A percentile compares a stretch with the other conserved stretches of the same genome.
Conservation (phyloP, 345 rosid species). For the Carallia brachiata region DNA sequence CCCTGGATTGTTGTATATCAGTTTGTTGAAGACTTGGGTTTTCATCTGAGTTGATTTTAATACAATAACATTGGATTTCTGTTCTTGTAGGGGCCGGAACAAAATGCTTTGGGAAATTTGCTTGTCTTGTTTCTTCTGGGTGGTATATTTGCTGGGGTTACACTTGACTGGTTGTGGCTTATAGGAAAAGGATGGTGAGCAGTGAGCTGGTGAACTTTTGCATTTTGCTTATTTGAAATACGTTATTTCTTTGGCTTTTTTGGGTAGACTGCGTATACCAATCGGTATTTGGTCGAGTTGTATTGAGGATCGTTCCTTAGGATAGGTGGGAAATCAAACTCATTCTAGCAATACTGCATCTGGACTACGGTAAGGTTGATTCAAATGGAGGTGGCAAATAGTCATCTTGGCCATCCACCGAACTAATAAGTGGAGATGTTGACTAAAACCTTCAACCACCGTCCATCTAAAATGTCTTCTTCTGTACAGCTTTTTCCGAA, state of each 20-base stretch:
- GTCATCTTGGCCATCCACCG: not conserved
- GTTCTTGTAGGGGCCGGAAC: constrained; percentile 57
- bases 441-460: constrained; percentile 27
- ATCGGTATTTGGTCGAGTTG: too few relatives aligned
- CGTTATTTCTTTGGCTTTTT: too few relatives aligned
- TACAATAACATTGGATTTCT: not conserved
- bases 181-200: constrained; percentile 65
- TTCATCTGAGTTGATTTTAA: not conserved
- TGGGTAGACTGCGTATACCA: too few relatives aligned
- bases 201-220: constrained; percentile 30
- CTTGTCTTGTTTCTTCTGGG: constrained; percentile 52
- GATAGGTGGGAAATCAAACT: too few relatives aligned
- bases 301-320: too few relatives aligned
- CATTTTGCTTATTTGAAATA: not conserved
- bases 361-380: not conserved
- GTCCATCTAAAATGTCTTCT: too few relatives aligned
- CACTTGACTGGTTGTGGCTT: constrained; percentile 65
- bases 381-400: not conserved
- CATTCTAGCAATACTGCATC: too few relatives aligned
- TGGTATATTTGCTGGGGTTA: constrained; percentile 55
- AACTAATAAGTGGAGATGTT: not conserved
- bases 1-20: not conserved
- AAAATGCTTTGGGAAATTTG: constrained; percentile 65
- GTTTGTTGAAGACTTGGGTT: not conserved
- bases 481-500: too few relatives aligned